Conservation (phyloP, 192 early-diverging fungal species). For the Coemansia sp. region DNA sequence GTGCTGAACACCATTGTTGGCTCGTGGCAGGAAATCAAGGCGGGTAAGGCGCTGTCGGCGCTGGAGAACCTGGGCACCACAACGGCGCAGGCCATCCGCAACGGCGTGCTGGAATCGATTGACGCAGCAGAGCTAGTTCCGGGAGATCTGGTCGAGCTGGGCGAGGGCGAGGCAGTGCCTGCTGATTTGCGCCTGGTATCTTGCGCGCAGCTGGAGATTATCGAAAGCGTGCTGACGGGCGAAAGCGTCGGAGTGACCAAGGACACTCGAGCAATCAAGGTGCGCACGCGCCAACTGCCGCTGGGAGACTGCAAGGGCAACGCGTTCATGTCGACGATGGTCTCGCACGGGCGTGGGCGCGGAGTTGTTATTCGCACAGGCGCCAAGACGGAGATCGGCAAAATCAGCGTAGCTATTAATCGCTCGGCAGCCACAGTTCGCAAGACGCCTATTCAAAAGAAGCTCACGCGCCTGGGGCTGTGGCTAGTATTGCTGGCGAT, state of each 20-base stretch:
- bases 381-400: conserved; percentile 86
- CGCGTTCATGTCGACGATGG: conserved; percentile 94
- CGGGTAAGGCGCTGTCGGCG: conserved; percentile 89
- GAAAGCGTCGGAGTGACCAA: conserved; percentile 71
- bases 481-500: conserved; percentile 83
- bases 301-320: conserved; percentile 94
- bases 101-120: conserved; percentile 71
- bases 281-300: conserved; percentile 56
- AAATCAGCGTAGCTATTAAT: conserved; percentile 86
- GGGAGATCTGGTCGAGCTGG: conserved; percentile 82
- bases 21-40: conserved; percentile 93
- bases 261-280: conserved; percentile 55
- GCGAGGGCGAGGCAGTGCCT: conserved; percentile 84
- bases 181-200: conserved; percentile 80
- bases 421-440: conserved; percentile 54
- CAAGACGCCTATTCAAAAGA: conserved; percentile 69
- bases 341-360: conserved; percentile 85
- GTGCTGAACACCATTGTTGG: conserved; percentile 90
- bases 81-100: conserved; percentile 73
- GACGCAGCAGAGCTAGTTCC: conserved; percentile 79
- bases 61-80: conserved; percentile 81
- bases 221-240: conserved; percentile 71
- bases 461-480: conserved; percentile 76
- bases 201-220: conserved; percentile 62
- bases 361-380: conserved; percentile 93